These are phyloP conservation scores for Malus hybrid DNA, from an alignment of 331 rosid genomes.

Conservation along the genomic window DNA sequence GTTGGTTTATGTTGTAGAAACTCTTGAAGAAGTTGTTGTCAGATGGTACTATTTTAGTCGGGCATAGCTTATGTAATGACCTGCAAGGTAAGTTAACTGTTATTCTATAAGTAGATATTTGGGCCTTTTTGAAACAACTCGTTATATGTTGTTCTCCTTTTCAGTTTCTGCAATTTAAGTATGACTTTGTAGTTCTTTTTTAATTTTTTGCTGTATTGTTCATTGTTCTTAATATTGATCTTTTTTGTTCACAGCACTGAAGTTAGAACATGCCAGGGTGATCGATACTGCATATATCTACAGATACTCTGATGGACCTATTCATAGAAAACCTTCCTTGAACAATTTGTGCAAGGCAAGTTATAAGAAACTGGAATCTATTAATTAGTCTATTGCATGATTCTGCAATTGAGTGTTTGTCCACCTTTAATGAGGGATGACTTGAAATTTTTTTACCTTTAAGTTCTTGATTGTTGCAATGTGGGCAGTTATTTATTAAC, in stretches of 20 bases:
- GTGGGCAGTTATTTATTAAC: no score
- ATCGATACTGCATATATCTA: slow-evolving; percentile 75
- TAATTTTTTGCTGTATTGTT: neutral
- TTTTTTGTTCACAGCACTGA: slow-evolving; percentile 47
- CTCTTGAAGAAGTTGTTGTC: slow-evolving; percentile 48
- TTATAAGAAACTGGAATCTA: slow-evolving; percentile 3
- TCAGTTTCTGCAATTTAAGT: neutral
- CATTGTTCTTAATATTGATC: neutral
- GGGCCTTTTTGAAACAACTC: neutral
- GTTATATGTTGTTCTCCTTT: neutral
- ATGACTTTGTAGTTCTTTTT: neutral
- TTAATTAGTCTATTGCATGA: neutral
- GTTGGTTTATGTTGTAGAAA: slow-evolving; percentile 40
- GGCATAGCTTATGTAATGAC: slow-evolving; percentile 85
- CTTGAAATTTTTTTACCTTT: neutral
- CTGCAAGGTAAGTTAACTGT: slow-evolving; percentile 44
- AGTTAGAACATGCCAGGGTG: slow-evolving; percentile 65
- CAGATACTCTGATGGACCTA: slow-evolving; percentile 37
- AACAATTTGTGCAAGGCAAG: slow-evolving; percentile 79
- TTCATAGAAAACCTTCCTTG: slow-evolving; percentile 59
- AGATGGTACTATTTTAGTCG: slow-evolving; percentile 64
- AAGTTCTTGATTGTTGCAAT: neutral
- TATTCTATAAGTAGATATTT: neutral
- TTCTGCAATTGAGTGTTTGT: neutral
- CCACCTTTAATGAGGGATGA: neutral